Conservation (phyloP, 768 basidiomycete genomes). For the Termitomyces sp. region DNA sequence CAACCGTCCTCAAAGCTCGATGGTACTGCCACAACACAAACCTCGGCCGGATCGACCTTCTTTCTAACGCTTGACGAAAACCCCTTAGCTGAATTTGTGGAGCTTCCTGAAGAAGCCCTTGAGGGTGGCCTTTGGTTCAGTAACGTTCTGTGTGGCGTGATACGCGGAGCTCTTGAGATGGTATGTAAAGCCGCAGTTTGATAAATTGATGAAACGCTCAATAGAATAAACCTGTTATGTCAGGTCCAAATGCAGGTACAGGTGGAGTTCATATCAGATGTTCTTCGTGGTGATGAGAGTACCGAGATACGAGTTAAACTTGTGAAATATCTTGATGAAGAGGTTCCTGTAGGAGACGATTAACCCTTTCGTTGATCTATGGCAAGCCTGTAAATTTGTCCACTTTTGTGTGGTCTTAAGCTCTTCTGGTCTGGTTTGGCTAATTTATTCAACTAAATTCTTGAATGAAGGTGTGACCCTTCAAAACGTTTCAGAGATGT, state of each 20-base stretch:
- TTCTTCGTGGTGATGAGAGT: constrained; percentile 86
- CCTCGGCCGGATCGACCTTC: constrained; percentile 56
- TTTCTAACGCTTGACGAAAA: constrained; percentile 91
- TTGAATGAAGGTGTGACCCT: neutral
- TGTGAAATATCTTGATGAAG: constrained; percentile 91
- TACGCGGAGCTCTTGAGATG: constrained; percentile 95
- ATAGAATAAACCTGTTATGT: constrained; percentile 4
- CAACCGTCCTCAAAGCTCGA: constrained; percentile 44
- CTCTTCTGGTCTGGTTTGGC: neutral
- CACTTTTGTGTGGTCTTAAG: neutral
- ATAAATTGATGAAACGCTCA: neutral
- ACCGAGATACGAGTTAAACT: constrained; percentile 92
- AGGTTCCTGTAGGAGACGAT: constrained; percentile 90
- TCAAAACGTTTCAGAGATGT: neutral
- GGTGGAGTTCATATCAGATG: constrained; percentile 83
- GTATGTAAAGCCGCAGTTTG: constrained; percentile 36
- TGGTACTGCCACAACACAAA: constrained; percentile 34
- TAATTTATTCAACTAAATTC: neutral
- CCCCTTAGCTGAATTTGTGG: constrained; percentile 94
- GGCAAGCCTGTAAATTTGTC: neutral
- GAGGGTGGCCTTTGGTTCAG: constrained; percentile 96
- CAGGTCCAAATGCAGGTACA: constrained; percentile 97
- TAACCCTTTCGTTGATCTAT: constrained; percentile 25
- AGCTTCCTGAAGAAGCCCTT: constrained; percentile 87
- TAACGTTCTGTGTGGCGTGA: constrained; percentile 91